Evolutionary conservation across 2,329 filamentous ascomycete species (phyloP).

Genomic region (Apiospora rasikravindrae): DNA sequence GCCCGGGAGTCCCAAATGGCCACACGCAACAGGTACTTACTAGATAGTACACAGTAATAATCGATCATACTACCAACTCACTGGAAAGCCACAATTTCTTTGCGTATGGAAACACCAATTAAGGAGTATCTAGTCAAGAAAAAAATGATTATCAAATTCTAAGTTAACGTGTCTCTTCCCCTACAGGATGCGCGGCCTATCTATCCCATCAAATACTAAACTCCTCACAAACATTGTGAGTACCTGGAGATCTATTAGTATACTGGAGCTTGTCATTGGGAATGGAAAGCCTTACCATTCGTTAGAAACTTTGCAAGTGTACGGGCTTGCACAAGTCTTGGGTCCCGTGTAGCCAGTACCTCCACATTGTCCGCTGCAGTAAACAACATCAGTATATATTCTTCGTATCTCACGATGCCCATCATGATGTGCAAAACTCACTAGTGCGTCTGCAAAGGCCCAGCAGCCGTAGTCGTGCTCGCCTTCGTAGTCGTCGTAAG

Average conservation of each 20-base stretch:
- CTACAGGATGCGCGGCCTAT: not conserved
- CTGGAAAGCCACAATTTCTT: not conserved
- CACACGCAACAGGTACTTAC: not conserved
- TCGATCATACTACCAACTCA: not conserved
- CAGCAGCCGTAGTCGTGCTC: not conserved
- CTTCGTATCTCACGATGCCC: not conserved
- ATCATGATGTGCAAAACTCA: not conserved
- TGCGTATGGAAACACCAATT: not conserved
- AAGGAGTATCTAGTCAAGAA: too few relatives aligned
- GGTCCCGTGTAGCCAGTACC: slow-evolving; percentile 1
- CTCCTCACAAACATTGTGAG: not conserved
- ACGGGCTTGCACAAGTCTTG: slow-evolving; percentile 1
- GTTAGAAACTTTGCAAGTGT: not conserved
- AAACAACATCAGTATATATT: not conserved
- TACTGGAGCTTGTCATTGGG: fast-evolving
- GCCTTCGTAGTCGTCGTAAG: not conserved
- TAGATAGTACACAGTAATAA: not conserved
- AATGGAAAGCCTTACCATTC: not conserved
- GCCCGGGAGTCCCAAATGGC: not conserved
- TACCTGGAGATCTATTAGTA: not conserved
- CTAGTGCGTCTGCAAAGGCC: not conserved
- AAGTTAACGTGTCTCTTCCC: too few relatives aligned
- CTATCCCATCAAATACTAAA: not conserved
- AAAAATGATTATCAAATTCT: too few relatives aligned
- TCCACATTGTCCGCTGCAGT: not conserved